phyloP scores from a whole-genome alignment of 768 basidiomycete genomes.

The Pisolithus tinctorius region DNA sequence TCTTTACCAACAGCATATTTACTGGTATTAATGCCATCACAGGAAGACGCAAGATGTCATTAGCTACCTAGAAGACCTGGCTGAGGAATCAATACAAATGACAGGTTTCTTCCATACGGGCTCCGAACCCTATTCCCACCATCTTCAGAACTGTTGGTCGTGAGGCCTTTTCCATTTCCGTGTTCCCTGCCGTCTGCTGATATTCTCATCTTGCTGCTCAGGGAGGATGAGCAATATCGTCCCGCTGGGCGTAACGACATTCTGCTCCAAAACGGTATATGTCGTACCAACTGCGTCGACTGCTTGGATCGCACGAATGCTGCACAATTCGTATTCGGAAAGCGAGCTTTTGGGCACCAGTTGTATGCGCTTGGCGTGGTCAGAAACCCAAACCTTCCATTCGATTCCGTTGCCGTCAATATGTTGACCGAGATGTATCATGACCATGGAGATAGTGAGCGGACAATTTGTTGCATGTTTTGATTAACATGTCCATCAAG shows the following conservation, averaged over 20 bases:
- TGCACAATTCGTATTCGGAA: conserved; percentile 94
- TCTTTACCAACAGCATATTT: neutral
- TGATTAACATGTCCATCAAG: conserved; percentile 32
- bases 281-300: conserved; percentile 94
- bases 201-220: conserved; percentile 11
- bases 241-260: conserved; percentile 56
- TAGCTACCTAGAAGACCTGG: conserved; percentile 89
- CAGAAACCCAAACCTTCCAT: conserved; percentile 75
- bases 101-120: conserved; percentile 97
- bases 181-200: neutral
- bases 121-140: conserved; percentile 74
- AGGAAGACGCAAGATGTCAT: conserved; percentile 96
- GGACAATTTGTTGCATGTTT: neutral
- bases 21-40: neutral
- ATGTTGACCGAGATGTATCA: conserved; percentile 99
- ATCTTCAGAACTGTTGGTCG: conserved; percentile 37
- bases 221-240: conserved; percentile 19
- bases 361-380: conserved; percentile 91
- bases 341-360: conserved; percentile 91
- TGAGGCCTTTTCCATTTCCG: conserved; percentile 13
- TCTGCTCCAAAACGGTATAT: conserved; percentile 84
- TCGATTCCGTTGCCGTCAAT: conserved; percentile 92
- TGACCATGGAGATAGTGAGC: conserved; percentile 90
- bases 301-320: conserved; percentile 96
- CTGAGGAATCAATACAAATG: conserved; percentile 85